Percentiles rank a stretch among this genome's conserved stretches.
phyloP scores from a whole-genome alignment of 208 protist species.

The Polymyxa betae region DNA sequence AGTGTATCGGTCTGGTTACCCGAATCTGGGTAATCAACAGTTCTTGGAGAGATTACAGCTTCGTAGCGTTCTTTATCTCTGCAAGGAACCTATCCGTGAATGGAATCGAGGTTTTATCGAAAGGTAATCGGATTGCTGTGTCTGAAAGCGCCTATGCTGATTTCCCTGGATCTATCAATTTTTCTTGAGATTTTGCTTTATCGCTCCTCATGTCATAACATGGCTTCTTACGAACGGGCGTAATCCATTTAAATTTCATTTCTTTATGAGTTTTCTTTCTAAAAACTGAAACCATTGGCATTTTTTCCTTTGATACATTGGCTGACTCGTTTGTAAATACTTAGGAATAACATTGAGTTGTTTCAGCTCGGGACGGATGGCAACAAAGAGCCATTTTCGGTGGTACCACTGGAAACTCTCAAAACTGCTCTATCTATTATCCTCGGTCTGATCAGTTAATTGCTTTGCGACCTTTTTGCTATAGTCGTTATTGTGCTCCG shows the following conservation, averaged over 20 bases:
- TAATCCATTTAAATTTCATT: no score
- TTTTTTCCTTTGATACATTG: no score
- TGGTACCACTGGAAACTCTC: slow-evolving; percentile 84
- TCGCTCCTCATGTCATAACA: no score
- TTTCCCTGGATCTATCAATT: no score
- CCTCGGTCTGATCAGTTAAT: no score
- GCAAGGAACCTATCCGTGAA: not conserved
- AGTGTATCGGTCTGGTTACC: slow-evolving; percentile 92
- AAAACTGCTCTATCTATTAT: not conserved
- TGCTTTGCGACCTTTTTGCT: not conserved
- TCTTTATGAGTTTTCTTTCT: no score
- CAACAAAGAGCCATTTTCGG: slow-evolving; percentile 92
- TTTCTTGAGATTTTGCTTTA: no score
- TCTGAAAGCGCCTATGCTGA: no score
- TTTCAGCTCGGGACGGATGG: slow-evolving; percentile 91
- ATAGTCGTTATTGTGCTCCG: not conserved
- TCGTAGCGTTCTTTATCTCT: slow-evolving; percentile 87
- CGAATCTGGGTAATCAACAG: slow-evolving; percentile 92
- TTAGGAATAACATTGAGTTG: slow-evolving; percentile 67
- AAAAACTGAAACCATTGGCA: no score
- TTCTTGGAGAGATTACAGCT: slow-evolving; percentile 90
- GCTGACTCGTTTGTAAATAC: no score
- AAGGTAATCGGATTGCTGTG: not conserved
- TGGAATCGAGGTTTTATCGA: not conserved
- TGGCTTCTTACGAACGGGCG: no score